These are phyloP conservation scores for Pseudopyricularia cyperi DNA, from an alignment of 2,329 filamentous ascomycete species.

Conservation along the genomic window DNA sequence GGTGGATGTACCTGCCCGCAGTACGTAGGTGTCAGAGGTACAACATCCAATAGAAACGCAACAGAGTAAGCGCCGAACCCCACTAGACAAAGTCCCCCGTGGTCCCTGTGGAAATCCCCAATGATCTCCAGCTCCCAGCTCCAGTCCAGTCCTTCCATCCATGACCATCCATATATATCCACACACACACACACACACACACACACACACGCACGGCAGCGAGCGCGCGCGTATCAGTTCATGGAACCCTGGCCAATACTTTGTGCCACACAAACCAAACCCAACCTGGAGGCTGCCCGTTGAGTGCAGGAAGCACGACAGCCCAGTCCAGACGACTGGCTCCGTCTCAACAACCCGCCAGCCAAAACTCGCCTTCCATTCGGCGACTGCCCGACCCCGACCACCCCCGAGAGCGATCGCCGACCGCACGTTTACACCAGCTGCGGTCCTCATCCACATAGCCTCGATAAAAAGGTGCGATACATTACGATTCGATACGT, in stretches of 20 bases:
- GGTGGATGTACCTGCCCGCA: too few relatives aligned
- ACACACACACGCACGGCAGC: too few relatives aligned
- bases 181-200: too few relatives aligned
- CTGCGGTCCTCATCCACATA: too few relatives aligned
- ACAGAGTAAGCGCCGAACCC: neutral
- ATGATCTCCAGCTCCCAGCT: neutral
- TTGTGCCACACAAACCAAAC: neutral
- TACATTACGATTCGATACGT: neutral
- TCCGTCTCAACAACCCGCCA: neutral
- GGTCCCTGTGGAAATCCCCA: neutral
- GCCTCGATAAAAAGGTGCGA: too few relatives aligned
- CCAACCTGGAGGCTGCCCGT: too few relatives aligned
- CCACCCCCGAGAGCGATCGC: too few relatives aligned
- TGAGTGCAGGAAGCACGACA: neutral
- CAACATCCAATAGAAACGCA: too few relatives aligned
- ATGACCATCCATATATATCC: too few relatives aligned
- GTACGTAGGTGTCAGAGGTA: too few relatives aligned
- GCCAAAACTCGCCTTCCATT: neutral
- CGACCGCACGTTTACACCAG: too few relatives aligned
- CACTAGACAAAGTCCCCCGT: neutral
- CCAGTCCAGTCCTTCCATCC: too few relatives aligned
- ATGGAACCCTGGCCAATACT: neutral
- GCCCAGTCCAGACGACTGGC: neutral
- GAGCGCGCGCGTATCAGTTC: neutral
- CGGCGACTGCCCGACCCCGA: neutral